These are phyloP conservation scores for Alternaria gansuensis DNA, from an alignment of 2,329 filamentous ascomycete species.

Conservation along the genomic window DNA sequence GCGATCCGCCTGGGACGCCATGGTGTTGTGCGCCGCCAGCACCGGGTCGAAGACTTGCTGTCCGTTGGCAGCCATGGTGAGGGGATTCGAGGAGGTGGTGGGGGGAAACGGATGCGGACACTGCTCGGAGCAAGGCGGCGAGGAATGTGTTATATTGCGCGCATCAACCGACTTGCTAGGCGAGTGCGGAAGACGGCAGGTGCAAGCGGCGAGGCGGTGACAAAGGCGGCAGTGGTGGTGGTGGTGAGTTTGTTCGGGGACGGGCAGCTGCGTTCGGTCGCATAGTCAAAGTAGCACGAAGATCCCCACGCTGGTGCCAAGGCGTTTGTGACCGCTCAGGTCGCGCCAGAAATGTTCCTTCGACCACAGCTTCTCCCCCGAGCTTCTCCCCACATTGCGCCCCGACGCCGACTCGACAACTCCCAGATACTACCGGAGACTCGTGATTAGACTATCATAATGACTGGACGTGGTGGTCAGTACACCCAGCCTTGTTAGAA, in stretches of 20 bases:
- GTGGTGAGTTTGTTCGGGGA: constrained; percentile 33
- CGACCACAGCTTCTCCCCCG: constrained; percentile 31
- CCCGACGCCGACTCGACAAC: constrained; percentile 14
- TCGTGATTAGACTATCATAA: constrained; percentile 23
- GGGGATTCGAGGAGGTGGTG: constrained; percentile 30
- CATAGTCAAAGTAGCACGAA: constrained; percentile 38
- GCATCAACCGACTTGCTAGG: constrained; percentile 34
- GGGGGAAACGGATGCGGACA: constrained; percentile 33
- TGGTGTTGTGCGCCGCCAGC: constrained; percentile 86
- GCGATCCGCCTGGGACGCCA: constrained; percentile 83
- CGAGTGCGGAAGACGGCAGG: constrained; percentile 6
- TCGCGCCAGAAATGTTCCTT: constrained; percentile 37
- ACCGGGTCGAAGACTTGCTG: constrained; percentile 83
- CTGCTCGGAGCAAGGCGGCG: constrained; percentile 37
- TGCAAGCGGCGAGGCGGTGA: constrained; percentile 12
- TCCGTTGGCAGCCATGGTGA: constrained; percentile 72
- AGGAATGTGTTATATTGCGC: constrained; percentile 38
- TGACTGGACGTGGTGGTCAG: constrained; percentile 49
- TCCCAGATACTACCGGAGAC: constrained; percentile 11
- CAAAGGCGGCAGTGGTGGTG: constrained; percentile 13
- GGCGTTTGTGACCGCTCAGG: constrained; percentile 38
- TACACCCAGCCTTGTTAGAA: constrained; percentile 2
- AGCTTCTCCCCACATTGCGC: constrained; percentile 24
- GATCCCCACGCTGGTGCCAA: constrained; percentile 38
- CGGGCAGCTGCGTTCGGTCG: constrained; percentile 35